A percentile compares a stretch with the other conserved stretches of the same genome.
phyloP scores from a whole-genome alignment of 768 basidiomycete genomes.

The Dacryopinax primogenitus region DNA sequence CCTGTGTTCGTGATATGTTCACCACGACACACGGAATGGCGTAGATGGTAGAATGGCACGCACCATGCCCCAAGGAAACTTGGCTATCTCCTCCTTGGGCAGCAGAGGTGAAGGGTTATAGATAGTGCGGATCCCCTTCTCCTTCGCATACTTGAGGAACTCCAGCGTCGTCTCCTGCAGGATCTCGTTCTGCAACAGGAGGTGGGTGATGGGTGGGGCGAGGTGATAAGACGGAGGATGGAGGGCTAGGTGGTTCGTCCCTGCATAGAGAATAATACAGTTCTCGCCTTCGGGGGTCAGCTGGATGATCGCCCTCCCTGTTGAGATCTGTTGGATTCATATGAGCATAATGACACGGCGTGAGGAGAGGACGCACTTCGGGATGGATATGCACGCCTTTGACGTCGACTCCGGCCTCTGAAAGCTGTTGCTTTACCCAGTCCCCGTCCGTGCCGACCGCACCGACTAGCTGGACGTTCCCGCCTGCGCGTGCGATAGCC shows the following conservation, averaged over 20 bases:
- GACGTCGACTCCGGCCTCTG: background rate
- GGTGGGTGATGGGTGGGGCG: background rate
- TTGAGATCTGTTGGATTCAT: background rate
- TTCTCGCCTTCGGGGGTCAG: conserved; percentile 2
- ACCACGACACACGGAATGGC: background rate
- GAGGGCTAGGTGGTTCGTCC: background rate
- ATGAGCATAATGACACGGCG: background rate
- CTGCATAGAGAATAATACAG: conserved; percentile 1
- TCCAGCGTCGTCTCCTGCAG: background rate
- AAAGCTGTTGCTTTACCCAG: background rate
- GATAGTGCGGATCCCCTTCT: background rate
- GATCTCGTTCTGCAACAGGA: background rate
- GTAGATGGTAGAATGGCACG: background rate
- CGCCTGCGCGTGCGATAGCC: background rate
- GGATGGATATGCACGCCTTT: background rate
- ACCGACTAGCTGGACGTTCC: background rate
- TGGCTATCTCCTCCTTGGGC: background rate
- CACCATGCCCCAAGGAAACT: conserved; percentile 1
- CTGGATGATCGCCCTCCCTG: background rate
- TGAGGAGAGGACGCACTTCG: background rate
- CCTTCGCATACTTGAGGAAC: background rate
- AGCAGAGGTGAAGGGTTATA: conserved; percentile 5
- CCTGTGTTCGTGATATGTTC: background rate
- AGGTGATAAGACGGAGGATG: background rate
- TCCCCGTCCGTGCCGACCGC: background rate